Evolutionary conservation across 2,329 filamentous ascomycete species (phyloP).

Genomic region (Lachnum nothofagi): DNA sequence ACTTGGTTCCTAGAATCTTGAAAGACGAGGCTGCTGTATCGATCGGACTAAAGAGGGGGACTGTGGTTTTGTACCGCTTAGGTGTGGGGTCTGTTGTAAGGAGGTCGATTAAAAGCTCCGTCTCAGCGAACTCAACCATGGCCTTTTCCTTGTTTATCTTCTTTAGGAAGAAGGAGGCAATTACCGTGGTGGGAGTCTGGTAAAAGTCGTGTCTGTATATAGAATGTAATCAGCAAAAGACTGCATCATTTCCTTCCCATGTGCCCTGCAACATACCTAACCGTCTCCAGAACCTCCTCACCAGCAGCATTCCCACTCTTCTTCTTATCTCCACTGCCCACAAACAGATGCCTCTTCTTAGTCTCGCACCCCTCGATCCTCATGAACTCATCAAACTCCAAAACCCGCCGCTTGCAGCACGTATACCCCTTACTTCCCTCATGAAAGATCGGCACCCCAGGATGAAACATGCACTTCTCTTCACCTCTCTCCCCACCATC

Average conservation of each 20-base stretch:
- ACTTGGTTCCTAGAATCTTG: constrained; percentile 66
- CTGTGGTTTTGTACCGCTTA: constrained; percentile 71
- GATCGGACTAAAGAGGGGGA: constrained; percentile 73
- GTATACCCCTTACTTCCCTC: constrained; percentile 97
- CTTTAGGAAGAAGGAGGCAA: constrained; percentile 90
- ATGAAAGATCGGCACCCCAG: constrained; percentile 88
- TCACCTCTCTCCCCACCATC: constrained; percentile 55
- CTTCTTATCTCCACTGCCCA: constrained; percentile 62
- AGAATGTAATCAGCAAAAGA: constrained; percentile 2
- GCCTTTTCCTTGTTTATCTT: constrained; percentile 85
- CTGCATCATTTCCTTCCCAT: background rate
- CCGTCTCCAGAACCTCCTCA: constrained; percentile 73
- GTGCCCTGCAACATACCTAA: constrained; percentile 53
- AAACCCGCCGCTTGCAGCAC: constrained; percentile 89
- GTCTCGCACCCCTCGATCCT: constrained; percentile 87
- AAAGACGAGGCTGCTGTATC: constrained; percentile 59
- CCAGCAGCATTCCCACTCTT: constrained; percentile 49
- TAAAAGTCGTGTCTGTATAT: constrained; percentile 76
- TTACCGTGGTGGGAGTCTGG: constrained; percentile 79
- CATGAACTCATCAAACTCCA: constrained; percentile 98
- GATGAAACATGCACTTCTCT: constrained; percentile 83
- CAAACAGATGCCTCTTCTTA: constrained; percentile 76
- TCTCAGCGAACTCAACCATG: constrained; percentile 61
- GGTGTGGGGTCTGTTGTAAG: constrained; percentile 69
- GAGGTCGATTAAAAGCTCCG: constrained; percentile 69